Conservation (phyloP, 306 rosid genomes). For the Vicia faba region DNA sequence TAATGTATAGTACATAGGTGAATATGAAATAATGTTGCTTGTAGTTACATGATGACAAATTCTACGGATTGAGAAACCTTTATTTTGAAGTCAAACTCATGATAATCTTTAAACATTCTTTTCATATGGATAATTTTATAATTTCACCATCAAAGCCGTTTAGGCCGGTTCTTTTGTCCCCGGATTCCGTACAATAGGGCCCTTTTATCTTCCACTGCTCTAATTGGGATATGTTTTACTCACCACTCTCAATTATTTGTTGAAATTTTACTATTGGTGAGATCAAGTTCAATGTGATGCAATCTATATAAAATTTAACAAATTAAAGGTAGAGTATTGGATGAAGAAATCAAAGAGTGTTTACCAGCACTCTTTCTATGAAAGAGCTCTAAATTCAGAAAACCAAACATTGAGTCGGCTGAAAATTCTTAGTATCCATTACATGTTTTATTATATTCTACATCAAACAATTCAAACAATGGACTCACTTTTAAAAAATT, state of each 20-base stretch:
- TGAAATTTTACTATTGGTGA: neutral
- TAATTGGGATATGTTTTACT: neutral
- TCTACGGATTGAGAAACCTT: constrained; percentile 28
- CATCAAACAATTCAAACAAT: too few relatives aligned
- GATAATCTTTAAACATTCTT: constrained; percentile 42
- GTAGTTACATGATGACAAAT: constrained; percentile 24
- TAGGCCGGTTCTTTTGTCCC: constrained; percentile 53
- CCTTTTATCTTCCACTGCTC: constrained; percentile 4
- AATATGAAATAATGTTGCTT: constrained; percentile 10
- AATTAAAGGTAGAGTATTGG: neutral
- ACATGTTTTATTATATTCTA: too few relatives aligned
- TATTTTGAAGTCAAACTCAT: constrained; percentile 36
- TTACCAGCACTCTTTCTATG: too few relatives aligned
- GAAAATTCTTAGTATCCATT: too few relatives aligned
- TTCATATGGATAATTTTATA: constrained; percentile 21
- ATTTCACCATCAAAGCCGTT: constrained; percentile 44
- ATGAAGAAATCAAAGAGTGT: neutral
- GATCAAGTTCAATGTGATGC: neutral
- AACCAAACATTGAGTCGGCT: too few relatives aligned
- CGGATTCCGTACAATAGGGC: constrained; percentile 33
- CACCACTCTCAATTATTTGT: neutral
- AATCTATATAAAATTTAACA: too few relatives aligned
- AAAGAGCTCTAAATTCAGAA: too few relatives aligned
- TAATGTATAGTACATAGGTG: too few relatives aligned
- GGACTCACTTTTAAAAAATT: too few relatives aligned